Evolutionary conservation across 139 green algal species (phyloP), one percentile per base, ranked within the genome.

Genomic region (Chlorella sp.): DNA sequence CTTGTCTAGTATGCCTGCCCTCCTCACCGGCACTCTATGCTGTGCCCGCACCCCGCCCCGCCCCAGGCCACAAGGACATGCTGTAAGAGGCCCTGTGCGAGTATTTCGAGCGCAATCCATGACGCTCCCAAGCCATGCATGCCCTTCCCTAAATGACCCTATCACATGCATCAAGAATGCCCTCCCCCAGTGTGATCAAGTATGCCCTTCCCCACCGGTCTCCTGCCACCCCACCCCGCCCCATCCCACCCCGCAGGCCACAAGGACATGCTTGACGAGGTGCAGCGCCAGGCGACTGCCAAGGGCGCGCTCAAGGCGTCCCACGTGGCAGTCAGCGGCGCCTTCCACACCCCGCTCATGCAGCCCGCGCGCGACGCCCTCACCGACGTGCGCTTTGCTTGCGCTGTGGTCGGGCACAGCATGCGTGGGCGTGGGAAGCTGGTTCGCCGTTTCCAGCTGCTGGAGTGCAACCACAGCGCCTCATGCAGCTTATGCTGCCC

Each of bases 301-400:
- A 90, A 89, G 61, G 97, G 97, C 28, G 97, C 97, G 2, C 91
- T 99, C 36, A 99, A 99, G 91, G 95, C 92, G 2, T 80, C 93
- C 60, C 87, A 83, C 3, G 88, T 98, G 84, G 93, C 96, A 0
- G 97, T 99, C 40, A 96, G 90, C 57, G 97, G 97, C 64, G 97
- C 96, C 42, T 99, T 99, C 93, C 97, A 99, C 93, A 99, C 96
- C 2, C 39, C 89, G 61, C 93, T 98, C 57, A 99, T 99, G 97
- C 68, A 93, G 11, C 94, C 96, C 26, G 97, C 97, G 1, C 79
- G 90, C 2, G 93, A 96, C 22, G 92, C 92, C 11, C 92, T 98
- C 30, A 71, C 90, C 15, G 86, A 97, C 93, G 95, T 96, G 66
- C 71, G 71, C 71, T 26, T 1, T 30, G 68, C 26, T 18, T 36